Conservation (phyloP, 169 alveolate species). For the Plasmodium cynomolgi region DNA sequence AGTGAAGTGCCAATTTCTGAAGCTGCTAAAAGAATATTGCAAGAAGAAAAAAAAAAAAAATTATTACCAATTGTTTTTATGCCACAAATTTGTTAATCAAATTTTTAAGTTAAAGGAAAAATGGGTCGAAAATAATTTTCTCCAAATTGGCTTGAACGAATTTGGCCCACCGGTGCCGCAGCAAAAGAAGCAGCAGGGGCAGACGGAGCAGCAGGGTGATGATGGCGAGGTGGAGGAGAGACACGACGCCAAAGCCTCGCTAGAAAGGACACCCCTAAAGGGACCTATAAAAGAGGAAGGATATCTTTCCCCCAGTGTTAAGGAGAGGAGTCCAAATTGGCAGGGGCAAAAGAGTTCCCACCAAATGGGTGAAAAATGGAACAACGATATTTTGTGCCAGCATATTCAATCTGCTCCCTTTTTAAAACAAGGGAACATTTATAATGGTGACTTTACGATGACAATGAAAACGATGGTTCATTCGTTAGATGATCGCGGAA, state of each 20-base stretch:
- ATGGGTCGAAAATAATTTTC: slow-evolving; percentile 38
- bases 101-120: slow-evolving; percentile 28
- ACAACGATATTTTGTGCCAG: not conserved
- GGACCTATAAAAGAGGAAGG: not conserved
- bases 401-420: not conserved
- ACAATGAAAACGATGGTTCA: not conserved
- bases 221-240: not conserved
- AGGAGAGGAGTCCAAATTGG: not conserved
- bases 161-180: not conserved
- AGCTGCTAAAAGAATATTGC: slow-evolving; percentile 17
- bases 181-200: not conserved
- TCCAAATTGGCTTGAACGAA: not conserved
- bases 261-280: not conserved
- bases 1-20: slow-evolving; percentile 6
- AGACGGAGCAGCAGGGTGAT: not conserved
- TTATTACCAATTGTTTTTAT: slow-evolving; percentile 5
- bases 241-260: not conserved
- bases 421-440: not conserved
- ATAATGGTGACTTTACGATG: slow-evolving; percentile 1
- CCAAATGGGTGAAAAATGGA: not conserved
- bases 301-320: not conserved
- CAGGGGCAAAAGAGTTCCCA: not conserved
- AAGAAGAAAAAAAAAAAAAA: slow-evolving; percentile 16
- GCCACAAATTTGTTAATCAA: slow-evolving; percentile 2
- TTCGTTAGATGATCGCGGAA: not conserved